phyloP scores from a whole-genome alignment of 2,329 filamentous ascomycete species.

The Falciphora oryzae region DNA sequence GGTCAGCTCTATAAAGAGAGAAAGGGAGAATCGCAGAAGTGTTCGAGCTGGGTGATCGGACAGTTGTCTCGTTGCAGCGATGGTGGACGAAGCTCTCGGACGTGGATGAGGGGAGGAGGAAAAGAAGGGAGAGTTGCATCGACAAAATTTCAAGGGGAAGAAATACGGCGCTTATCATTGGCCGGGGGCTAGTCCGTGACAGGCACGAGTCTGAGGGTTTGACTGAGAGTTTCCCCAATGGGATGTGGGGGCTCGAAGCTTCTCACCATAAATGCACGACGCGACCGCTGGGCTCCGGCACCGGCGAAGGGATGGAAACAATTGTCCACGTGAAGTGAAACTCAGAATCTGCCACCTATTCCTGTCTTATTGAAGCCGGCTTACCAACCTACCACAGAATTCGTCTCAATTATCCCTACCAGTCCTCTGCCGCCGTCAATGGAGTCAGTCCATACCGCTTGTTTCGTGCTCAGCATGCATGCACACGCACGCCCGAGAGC shows the following conservation, averaged over 20 bases:
- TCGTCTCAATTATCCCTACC: too few species aligned
- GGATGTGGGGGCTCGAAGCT: neutral
- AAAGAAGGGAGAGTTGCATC: neutral
- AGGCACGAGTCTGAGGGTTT: neutral
- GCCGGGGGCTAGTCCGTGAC: slow-evolving; percentile 7
- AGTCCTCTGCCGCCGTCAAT: too few species aligned
- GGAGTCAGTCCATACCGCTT: too few species aligned
- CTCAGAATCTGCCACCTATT: neutral
- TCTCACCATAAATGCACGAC: neutral
- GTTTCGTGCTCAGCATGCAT: neutral
- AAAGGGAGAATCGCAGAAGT: slow-evolving; percentile 16
- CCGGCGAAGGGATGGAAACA: neutral
- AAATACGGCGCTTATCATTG: slow-evolving; percentile 13
- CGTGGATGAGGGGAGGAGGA: neutral
- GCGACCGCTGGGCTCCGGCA: neutral
- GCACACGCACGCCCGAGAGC: too few species aligned
- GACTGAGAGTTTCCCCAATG: neutral
- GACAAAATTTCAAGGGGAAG: neutral
- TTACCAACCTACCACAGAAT: too few species aligned
- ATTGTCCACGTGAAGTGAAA: neutral
- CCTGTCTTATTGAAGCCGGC: too few species aligned
- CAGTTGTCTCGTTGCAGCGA: neutral
- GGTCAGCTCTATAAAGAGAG: slow-evolving; percentile 23
- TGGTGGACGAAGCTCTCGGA: neutral
- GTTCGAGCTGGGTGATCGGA: slow-evolving; percentile 3